Conservation (phyloP, 106 monocot species). For the Dendrobium officinale region DNA sequence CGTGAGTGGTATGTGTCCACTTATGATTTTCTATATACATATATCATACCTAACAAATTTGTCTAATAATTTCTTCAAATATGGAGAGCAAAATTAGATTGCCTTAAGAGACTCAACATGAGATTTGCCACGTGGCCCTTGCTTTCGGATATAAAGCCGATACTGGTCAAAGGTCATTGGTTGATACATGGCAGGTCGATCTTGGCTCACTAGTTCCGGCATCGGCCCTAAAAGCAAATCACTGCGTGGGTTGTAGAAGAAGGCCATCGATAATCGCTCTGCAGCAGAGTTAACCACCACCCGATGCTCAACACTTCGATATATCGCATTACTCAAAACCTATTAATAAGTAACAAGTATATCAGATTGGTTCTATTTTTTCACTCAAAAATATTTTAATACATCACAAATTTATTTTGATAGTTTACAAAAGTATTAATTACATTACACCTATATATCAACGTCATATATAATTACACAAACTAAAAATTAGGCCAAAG, state of each 20-base stretch:
- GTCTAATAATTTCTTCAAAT: background rate
- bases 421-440: background rate
- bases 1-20: no score
- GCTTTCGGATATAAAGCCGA: slow-evolving; percentile 12
- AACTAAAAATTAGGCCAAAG: no score
- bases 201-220: slow-evolving; percentile 8
- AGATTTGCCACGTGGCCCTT: slow-evolving; percentile 17
- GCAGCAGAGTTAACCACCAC: slow-evolving; percentile 8
- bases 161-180: slow-evolving; percentile 18
- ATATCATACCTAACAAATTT: background rate
- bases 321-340: slow-evolving; percentile 20
- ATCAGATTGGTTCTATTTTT: background rate
- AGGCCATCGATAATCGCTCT: slow-evolving; percentile 17
- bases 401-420: background rate
- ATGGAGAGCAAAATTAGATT: background rate
- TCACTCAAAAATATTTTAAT: background rate
- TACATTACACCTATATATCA: no score
- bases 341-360: background rate
- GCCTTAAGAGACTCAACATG: slow-evolving; percentile 12
- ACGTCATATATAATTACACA: no score
- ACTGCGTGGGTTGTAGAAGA: slow-evolving; percentile 26
- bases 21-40: no score
- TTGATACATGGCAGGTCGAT: slow-evolving; percentile 9
- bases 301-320: slow-evolving; percentile 26
- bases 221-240: slow-evolving; percentile 12